phyloP scores from a whole-genome alignment of 495 filamentous ascomycete genomes.

The Staphylotrichum tortipilum region DNA sequence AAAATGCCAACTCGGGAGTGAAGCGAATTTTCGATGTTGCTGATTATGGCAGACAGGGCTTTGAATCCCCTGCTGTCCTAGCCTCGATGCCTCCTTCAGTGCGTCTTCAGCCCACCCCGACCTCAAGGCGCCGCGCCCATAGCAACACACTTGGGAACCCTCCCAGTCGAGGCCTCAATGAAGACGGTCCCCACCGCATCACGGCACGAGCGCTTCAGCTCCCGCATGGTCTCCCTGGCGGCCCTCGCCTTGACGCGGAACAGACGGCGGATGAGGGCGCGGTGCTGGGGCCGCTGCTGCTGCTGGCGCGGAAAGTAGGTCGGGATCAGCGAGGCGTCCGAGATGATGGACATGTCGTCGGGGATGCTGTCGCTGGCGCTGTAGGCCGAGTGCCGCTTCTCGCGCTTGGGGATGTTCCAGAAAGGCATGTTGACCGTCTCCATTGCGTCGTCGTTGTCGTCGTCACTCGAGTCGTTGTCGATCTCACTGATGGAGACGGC shows the following conservation, averaged over 20 bases:
- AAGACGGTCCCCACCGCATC: conserved; percentile 4
- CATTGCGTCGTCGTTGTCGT: conserved; percentile 3
- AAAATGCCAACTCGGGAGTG: no score
- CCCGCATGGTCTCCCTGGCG: conserved; percentile 9
- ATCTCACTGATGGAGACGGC: not conserved
- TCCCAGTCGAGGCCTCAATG: not conserved
- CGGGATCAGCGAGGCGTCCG: conserved; percentile 16
- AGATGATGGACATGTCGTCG: conserved; percentile 17
- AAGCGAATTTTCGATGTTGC: no score
- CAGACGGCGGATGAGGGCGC: conserved; percentile 7
- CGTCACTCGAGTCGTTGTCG: not conserved
- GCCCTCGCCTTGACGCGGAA: conserved; percentile 9
- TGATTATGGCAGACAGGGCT: no score
- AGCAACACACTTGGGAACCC: conserved; percentile 9
- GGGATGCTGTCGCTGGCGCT: not conserved
- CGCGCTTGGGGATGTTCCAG: not conserved
- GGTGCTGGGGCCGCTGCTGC: conserved; percentile 3
- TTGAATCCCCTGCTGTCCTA: no score
- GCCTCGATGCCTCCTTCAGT: no score
- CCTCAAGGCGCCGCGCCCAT: conserved; percentile 6
- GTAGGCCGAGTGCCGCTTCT: not conserved
- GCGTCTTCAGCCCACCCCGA: no score
- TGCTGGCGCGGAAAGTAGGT: conserved; percentile 13
- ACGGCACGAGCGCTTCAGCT: conserved; percentile 9
- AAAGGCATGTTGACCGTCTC: conserved; percentile 15